A percentile compares a stretch with the other conserved stretches of the same genome.
Conservation (phyloP, 148 eudicot genomes). For the Beta vulgaris region DNA sequence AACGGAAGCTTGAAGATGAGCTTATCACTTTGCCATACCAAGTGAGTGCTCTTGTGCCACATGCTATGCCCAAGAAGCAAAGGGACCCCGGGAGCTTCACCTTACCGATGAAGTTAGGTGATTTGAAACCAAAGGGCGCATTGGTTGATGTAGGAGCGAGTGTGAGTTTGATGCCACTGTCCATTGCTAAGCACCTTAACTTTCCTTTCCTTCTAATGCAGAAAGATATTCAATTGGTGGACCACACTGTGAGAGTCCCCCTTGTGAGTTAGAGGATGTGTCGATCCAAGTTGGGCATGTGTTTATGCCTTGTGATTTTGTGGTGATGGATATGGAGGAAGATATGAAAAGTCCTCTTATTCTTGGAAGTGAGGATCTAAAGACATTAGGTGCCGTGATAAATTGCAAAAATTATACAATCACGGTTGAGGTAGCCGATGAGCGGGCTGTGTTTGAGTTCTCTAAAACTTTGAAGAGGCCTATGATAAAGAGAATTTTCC, state of each 20-base stretch:
- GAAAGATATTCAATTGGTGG: too few relatives aligned
- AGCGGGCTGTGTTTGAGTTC: background rate
- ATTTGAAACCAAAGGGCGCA: background rate
- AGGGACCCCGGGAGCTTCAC: background rate
- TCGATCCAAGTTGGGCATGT: too few relatives aligned
- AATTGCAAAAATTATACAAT: background rate
- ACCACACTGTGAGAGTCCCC: too few relatives aligned
- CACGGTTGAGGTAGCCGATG: background rate
- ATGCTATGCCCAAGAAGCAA: background rate
- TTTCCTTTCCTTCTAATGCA: too few relatives aligned
- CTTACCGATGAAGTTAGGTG: background rate
- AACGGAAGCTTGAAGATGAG: background rate
- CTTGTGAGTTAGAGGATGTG: too few relatives aligned
- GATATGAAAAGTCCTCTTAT: background rate
- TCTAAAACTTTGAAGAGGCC: background rate
- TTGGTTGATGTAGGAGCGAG: background rate
- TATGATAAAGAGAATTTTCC: too few relatives aligned
- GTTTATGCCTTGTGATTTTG: background rate
- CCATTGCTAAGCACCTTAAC: too few relatives aligned
- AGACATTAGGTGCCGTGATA: background rate
- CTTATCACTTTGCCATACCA: background rate
- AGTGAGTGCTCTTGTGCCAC: background rate
- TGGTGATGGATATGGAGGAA: background rate
- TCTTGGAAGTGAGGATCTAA: background rate
- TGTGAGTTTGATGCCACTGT: too few relatives aligned